Conservation (phyloP, 2,329 filamentous ascomycete species). For the Chaetomium olivaceum region DNA sequence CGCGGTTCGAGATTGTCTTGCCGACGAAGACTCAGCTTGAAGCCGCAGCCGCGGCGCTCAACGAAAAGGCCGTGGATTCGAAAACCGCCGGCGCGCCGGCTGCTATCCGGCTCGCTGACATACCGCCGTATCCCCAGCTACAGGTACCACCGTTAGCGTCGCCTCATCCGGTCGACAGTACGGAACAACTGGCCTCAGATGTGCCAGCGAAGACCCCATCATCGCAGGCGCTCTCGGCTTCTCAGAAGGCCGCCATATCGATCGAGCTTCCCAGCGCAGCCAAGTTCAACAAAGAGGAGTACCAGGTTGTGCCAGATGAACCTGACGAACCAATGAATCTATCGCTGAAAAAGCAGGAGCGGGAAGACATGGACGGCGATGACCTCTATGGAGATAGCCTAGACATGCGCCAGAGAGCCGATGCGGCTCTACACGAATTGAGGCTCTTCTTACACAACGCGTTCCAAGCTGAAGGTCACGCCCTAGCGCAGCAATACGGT, state of each 20-base stretch:
- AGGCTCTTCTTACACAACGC: constrained; percentile 69
- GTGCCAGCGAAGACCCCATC: constrained; percentile 7
- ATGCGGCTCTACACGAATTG: constrained; percentile 71
- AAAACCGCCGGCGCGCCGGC: not conserved
- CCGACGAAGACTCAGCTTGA: constrained; percentile 45
- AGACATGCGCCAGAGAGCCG: constrained; percentile 79
- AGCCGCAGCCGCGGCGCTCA: constrained; percentile 20
- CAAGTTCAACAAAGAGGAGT: constrained; percentile 55
- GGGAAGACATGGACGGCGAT: constrained; percentile 51
- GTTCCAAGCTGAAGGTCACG: constrained; percentile 73
- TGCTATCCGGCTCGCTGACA: not conserved
- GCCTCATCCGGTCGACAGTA: constrained; percentile 28
- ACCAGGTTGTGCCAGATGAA: constrained; percentile 49
- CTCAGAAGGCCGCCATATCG: constrained; percentile 41
- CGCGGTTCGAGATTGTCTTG: constrained; percentile 51
- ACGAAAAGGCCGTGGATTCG: constrained; percentile 8
- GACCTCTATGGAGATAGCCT: constrained; percentile 62
- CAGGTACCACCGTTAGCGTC: constrained; percentile 4
- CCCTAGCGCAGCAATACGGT: constrained; percentile 55
- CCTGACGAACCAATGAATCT: constrained; percentile 50
- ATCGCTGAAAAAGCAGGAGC: constrained; percentile 57
- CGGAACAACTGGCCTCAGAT: not conserved
- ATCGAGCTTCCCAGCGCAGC: constrained; percentile 49
- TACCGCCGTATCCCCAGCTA: not conserved
- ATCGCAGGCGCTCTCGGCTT: constrained; percentile 27